phyloP scores from a whole-genome alignment of 306 rosid genomes.

The Vigna angularis region DNA sequence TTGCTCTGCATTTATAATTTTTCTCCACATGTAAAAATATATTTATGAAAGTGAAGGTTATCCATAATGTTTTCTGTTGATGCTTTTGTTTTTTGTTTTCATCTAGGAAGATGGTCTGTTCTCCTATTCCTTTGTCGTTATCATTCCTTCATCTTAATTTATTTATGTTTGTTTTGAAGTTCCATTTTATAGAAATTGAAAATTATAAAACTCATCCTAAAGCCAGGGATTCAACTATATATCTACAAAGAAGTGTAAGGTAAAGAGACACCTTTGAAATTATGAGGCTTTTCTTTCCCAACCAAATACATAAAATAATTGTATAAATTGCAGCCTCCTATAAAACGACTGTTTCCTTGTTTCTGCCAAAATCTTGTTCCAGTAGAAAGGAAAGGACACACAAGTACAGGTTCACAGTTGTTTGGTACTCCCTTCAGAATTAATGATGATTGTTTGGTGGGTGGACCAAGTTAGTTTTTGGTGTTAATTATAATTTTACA shows the following conservation, averaged over 20 bases:
- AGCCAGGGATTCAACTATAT: conserved; percentile 22
- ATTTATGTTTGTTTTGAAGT: neutral
- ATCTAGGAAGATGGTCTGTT: neutral
- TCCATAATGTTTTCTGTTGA: conserved; percentile 22
- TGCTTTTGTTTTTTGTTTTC: conserved; percentile 7
- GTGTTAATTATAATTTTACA: conserved; percentile 14
- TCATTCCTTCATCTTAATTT: conserved; percentile 1
- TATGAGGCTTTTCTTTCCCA: neutral
- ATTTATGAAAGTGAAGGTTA: conserved; percentile 18
- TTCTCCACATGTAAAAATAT: conserved; percentile 26
- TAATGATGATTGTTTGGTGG: conserved; percentile 5
- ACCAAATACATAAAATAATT: conserved; percentile 11
- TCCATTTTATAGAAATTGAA: neutral
- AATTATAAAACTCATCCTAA: conserved; percentile 9
- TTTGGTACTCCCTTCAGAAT: conserved; percentile 21
- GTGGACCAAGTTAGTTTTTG: neutral
- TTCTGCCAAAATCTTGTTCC: neutral
- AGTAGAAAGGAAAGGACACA: neutral
- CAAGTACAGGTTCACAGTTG: neutral
- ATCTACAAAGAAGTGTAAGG: neutral
- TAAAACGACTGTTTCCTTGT: conserved; percentile 8
- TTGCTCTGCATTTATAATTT: conserved; percentile 47
- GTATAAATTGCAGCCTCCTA: conserved; percentile 10
- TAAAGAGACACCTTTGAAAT: conserved; percentile 13
- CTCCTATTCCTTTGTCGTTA: conserved; percentile 7